Base-by-base conservation (phyloP, 768 basidiomycete species). In the Hygrophoropsis aurantiaca region DNA sequence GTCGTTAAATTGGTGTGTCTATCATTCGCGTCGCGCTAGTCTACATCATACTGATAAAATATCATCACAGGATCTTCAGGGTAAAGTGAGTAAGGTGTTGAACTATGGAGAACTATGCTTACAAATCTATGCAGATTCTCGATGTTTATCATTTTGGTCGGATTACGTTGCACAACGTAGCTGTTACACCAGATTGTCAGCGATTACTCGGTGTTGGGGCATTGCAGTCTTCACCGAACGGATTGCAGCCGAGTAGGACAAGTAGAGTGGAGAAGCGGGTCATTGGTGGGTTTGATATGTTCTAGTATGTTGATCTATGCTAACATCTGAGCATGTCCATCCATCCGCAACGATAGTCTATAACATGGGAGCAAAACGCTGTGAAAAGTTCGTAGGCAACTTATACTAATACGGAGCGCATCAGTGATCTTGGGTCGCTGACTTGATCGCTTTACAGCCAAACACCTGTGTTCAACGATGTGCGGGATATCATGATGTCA, bases 211-310 rank as follows among this genome's bases (percentile, higher is more conserved):
- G 73, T 16, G 79, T 81, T 9, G 79, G 74, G 1, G 77, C 74
- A 5, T 59, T 78, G 11, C 66, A 72, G 48, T 60, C 66, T n/a
- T 68, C 74, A 11, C 54, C 63, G 4, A 60, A 68, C 32, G 75
- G 75, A 11, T 61, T 74, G 15, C 72, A 75, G 26, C 79, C 78
- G 5, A 76, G 69, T 38, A 64, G 66, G 49, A 75, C 70, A 49
- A 76, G 78, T 18, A 64, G 74, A 42, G 71, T 73, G 1, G 78
- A 80, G 58, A 80, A 81, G 50, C 75, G 77, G 24, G 75, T 80
- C 39, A 70, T 80, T 39, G 75, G 78, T 77, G 44, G 33, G 75
- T 47, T 26, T 36, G 15, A 33, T 11, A 13, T 27, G 19, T 10
- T 9, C 32, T n/a, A n/a, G n/a, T n/a, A n/a, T n/a, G n/a, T n/a